phyloP scores from a whole-genome alignment of 768 basidiomycete genomes.

The Saitozyma sp. region DNA sequence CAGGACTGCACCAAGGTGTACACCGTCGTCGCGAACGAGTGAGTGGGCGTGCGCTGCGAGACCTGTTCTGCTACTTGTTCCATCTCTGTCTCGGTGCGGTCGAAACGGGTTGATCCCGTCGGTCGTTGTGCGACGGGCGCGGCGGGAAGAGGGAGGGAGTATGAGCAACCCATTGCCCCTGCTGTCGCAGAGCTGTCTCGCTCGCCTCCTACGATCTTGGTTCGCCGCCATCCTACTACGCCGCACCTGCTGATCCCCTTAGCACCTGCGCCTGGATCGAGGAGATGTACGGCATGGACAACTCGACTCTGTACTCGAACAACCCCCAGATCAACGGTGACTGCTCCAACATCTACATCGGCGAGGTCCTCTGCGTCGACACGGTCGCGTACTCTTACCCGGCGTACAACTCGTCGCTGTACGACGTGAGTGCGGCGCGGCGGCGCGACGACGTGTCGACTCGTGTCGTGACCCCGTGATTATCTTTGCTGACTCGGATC shows the following conservation, averaged over 20 bases:
- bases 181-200: too few species aligned
- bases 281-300: slow-evolving; percentile 56
- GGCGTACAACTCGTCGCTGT: slow-evolving; percentile 35
- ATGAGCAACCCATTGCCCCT: too few species aligned
- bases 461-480: neutral
- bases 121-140: too few species aligned
- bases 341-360: slow-evolving; percentile 67
- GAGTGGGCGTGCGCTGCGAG: neutral
- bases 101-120: too few species aligned
- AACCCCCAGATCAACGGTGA: slow-evolving; percentile 69
- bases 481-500: neutral
- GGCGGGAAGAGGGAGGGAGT: too few species aligned
- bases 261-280: slow-evolving; percentile 61
- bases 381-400: slow-evolving; percentile 56
- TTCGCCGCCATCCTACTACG: too few species aligned
- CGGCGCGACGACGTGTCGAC: neutral
- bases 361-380: slow-evolving; percentile 69
- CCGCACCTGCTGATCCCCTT: too few species aligned
- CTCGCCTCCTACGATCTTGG: too few species aligned
- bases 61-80: neutral
- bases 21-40: slow-evolving; percentile 60
- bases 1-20: slow-evolving; percentile 68
- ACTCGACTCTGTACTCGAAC: slow-evolving; percentile 63
- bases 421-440: slow-evolving; percentile 33
- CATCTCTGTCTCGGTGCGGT: too few species aligned